phyloP scores from a whole-genome alignment of 2,329 filamentous ascomycete genomes.

The Colletotrichum cuscutae region DNA sequence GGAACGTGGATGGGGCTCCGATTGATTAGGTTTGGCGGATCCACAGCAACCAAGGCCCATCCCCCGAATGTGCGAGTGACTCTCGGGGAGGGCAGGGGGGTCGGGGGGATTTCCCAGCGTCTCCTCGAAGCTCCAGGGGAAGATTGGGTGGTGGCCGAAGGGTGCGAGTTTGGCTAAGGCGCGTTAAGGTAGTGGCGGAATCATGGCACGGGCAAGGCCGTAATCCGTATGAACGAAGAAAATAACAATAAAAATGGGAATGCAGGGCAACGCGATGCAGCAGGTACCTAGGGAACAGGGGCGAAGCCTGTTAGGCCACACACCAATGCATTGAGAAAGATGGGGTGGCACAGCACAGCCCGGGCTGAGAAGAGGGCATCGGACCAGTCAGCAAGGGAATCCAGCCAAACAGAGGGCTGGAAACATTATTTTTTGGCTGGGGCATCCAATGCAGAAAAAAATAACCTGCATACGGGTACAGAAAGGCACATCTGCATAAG shows the following conservation, averaged over 20 bases:
- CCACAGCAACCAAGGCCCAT: conserved; percentile 29
- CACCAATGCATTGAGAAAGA: conserved; percentile 18
- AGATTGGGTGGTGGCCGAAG: not conserved
- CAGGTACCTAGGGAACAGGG: conserved; percentile 17
- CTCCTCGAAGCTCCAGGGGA: not conserved
- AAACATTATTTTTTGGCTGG: not conserved
- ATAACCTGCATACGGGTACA: not conserved
- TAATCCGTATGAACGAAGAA: not conserved
- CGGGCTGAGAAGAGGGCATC: not conserved
- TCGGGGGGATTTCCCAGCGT: not conserved
- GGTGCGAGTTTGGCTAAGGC: not conserved
- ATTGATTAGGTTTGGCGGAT: conserved; percentile 33
- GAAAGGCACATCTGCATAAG: no score
- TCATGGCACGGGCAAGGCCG: not conserved
- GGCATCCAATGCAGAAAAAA: conserved; percentile 4
- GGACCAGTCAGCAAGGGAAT: conserved; percentile 9
- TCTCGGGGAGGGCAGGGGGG: not conserved
- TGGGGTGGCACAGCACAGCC: conserved; percentile 31
- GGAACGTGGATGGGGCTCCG: conserved; percentile 28
- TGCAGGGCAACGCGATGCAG: conserved; percentile 20
- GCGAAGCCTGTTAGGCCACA: conserved; percentile 19
- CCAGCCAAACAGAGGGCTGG: not conserved
- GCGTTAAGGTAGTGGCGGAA: conserved; percentile 9
- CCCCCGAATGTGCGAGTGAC: conserved; percentile 15
- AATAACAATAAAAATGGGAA: conserved; percentile 1